These are phyloP conservation scores for Kwoniella mangroviensis DNA, from an alignment of 768 basidiomycete species.

Conservation along the genomic window DNA sequence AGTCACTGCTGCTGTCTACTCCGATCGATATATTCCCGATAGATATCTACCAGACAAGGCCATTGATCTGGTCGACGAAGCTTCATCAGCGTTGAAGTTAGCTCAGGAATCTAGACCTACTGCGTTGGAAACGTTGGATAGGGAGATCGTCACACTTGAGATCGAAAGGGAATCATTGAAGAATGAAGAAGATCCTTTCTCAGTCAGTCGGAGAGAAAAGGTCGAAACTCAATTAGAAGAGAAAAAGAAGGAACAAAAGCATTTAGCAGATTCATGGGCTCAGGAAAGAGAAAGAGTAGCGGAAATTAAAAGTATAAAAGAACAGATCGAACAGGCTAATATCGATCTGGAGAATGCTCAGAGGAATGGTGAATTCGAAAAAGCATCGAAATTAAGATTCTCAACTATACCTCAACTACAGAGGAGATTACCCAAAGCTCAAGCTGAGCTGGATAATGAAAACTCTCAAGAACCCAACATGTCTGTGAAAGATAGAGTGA, in stretches of 20 bases:
- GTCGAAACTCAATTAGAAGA: conserved; percentile 69
- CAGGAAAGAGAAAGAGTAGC: conserved; percentile 57
- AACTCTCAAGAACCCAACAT: conserved; percentile 63
- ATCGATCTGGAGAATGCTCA: conserved; percentile 85
- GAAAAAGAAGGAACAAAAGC: conserved; percentile 69
- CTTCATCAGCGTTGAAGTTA: conserved; percentile 80
- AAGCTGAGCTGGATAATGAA: conserved; percentile 60
- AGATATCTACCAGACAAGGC: conserved; percentile 84
- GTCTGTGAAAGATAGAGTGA: conserved; percentile 84
- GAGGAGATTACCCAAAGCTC: conserved; percentile 68
- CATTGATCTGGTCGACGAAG: conserved; percentile 86
- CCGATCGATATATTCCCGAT: conserved; percentile 82
- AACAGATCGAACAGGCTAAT: conserved; percentile 77
- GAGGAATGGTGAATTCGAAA: conserved; percentile 82
- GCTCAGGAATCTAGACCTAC: conserved; percentile 83
- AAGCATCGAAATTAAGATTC: conserved; percentile 80
- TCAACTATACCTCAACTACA: conserved; percentile 82
- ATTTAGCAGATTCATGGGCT: conserved; percentile 72
- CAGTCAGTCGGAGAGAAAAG: conserved; percentile 70
- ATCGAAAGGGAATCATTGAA: conserved; percentile 89
- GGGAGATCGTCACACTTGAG: conserved; percentile 82
- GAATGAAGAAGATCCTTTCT: conserved; percentile 84
- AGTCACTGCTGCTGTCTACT: conserved; percentile 86
- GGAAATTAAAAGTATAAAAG: conserved; percentile 56
- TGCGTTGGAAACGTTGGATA: conserved; percentile 76